Evolutionary conservation across 805 yeast genomes (phyloP).

Genomic region (Candida nonsorbophila): DNA sequence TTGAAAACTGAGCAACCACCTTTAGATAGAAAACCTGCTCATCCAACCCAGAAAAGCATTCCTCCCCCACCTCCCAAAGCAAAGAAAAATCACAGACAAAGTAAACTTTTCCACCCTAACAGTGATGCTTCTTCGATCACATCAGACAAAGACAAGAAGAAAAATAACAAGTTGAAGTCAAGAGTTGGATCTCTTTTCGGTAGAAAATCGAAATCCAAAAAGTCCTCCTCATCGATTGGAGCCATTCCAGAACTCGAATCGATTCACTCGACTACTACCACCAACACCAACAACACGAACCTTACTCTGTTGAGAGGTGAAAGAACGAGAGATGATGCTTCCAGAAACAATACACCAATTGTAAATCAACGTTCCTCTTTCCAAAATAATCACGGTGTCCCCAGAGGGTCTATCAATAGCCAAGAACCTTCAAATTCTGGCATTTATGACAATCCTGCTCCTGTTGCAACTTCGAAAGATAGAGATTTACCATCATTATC

Average conservation of each 20-base stretch:
- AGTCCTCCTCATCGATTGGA: slow-evolving; percentile 10
- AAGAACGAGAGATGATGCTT: too few species aligned
- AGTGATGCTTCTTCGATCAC: slow-evolving; percentile 1
- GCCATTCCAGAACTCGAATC: slow-evolving; percentile 32
- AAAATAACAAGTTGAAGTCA: slow-evolving; percentile 45
- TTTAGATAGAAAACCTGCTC: slow-evolving; percentile 1
- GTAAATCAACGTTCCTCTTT: too few species aligned
- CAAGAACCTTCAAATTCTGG: too few species aligned
- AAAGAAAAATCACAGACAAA: not conserved
- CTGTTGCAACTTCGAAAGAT: not conserved
- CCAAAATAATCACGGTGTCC: too few species aligned
- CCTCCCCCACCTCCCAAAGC: not conserved
- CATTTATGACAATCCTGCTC: too few species aligned
- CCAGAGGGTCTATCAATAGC: too few species aligned
- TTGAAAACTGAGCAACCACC: slow-evolving; percentile 17
- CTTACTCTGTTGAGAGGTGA: slow-evolving; percentile 10
- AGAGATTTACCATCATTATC: slow-evolving; percentile 9
- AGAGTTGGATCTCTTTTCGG: slow-evolving; percentile 72
- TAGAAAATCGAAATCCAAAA: slow-evolving; percentile 36
- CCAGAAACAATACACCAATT: too few species aligned
- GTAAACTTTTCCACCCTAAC: not conserved
- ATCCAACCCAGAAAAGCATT: not conserved
- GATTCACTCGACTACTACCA: slow-evolving; percentile 12
- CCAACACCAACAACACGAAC: slow-evolving; percentile 12
- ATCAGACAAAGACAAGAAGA: slow-evolving; percentile 4